These are phyloP conservation scores for Amyloporia xantha DNA, from an alignment of 768 basidiomycete species.

Conservation along the genomic window DNA sequence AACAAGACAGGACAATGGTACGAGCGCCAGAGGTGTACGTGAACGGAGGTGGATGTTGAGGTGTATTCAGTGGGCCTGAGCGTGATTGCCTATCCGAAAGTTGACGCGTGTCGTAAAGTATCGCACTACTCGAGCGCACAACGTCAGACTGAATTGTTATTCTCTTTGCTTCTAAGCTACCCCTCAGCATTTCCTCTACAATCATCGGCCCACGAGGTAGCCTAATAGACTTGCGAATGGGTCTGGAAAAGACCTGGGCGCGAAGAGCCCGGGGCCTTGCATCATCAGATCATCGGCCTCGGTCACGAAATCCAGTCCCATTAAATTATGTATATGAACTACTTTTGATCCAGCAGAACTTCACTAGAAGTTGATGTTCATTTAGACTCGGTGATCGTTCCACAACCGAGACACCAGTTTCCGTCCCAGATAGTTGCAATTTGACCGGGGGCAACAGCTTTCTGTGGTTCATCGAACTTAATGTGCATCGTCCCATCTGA, in stretches of 20 bases:
- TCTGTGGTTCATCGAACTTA: conserved; percentile 50
- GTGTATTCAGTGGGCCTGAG: background rate
- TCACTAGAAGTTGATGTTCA: background rate
- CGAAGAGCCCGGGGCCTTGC: background rate
- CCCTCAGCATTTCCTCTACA: too few relatives aligned
- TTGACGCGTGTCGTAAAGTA: background rate
- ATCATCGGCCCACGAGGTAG: too few relatives aligned
- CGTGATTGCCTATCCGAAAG: background rate
- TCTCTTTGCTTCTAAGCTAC: too few relatives aligned
- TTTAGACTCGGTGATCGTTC: conserved; percentile 40
- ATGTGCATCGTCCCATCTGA: conserved; percentile 32
- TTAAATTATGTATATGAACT: too few relatives aligned
- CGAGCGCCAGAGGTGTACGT: too few relatives aligned
- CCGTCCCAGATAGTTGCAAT: conserved; percentile 67
- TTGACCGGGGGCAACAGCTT: conserved; percentile 75
- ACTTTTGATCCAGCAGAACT: too few relatives aligned
- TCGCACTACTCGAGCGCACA: too few relatives aligned
- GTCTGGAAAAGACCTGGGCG: background rate
- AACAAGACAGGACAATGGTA: background rate
- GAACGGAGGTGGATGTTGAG: too few relatives aligned
- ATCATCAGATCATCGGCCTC: background rate
- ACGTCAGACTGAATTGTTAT: too few relatives aligned
- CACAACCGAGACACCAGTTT: conserved; percentile 81
- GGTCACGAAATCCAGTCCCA: background rate
- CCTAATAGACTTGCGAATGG: too few relatives aligned